Evolutionary conservation across 225 moss, liverwort and hornwort species (phyloP).

Genomic region (Polytrichum formosum): DNA sequence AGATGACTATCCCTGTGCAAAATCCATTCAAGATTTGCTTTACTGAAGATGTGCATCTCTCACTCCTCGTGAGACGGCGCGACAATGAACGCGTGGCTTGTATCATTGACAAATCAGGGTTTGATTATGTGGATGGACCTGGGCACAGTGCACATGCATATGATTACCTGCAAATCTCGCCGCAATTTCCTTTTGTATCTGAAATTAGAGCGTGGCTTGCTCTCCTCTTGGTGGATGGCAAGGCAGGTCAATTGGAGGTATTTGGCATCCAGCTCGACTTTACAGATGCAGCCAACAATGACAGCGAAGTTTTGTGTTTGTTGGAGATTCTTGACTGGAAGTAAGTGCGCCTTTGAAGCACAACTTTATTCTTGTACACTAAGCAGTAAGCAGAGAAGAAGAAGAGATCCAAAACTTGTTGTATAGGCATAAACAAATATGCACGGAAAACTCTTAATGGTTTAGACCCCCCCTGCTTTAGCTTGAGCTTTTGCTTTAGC

Average conservation of each 20-base stretch:
- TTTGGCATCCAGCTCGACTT: slow-evolving; percentile 92
- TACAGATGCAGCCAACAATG: slow-evolving; percentile 71
- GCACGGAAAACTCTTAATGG: slow-evolving; percentile 16
- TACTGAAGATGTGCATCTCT: slow-evolving; percentile 57
- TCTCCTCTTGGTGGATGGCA: slow-evolving; percentile 60
- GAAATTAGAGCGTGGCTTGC: slow-evolving; percentile 87
- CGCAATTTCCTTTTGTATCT: slow-evolving; percentile 72
- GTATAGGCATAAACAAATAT: slow-evolving; percentile 34
- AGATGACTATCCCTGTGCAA: slow-evolving; percentile 81
- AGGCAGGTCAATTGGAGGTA: slow-evolving; percentile 60
- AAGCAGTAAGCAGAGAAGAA: slow-evolving; percentile 14
- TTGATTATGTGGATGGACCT: slow-evolving; percentile 77
- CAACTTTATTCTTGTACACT: slow-evolving; percentile 42
- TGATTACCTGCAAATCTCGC: slow-evolving; percentile 76
- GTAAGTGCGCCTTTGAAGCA: slow-evolving; percentile 38
- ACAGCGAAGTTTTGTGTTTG: slow-evolving; percentile 76
- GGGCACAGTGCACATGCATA: slow-evolving; percentile 77
- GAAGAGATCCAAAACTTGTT: slow-evolving; percentile 2
- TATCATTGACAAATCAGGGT: slow-evolving; percentile 75
- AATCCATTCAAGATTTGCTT: slow-evolving; percentile 54
- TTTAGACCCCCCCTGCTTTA: neutral
- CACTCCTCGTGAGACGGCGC: slow-evolving; percentile 71
- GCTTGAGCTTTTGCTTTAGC: slow-evolving; percentile 7
- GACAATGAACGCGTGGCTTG: slow-evolving; percentile 90
- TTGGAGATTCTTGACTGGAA: slow-evolving; percentile 96